phyloP scores from a whole-genome alignment of 345 rosid species.

The Lenwebbia sp. region DNA sequence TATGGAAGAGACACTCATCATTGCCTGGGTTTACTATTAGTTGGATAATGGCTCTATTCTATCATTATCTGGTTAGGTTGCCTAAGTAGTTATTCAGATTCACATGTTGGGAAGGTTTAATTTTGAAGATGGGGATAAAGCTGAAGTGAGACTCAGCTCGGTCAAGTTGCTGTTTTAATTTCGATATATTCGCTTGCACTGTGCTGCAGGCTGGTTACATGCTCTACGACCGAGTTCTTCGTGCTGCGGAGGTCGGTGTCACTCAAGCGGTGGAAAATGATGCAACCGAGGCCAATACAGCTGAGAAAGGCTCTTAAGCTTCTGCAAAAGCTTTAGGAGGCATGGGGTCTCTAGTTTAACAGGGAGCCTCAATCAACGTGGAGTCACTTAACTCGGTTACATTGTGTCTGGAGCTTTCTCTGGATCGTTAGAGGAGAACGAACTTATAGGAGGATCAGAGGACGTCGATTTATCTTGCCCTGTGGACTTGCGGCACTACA shows the following conservation, averaged over 20 bases:
- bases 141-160: not conserved
- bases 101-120: not conserved
- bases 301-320: conserved; percentile 19
- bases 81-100: not conserved
- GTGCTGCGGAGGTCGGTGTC: conserved; percentile 97
- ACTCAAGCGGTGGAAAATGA: conserved; percentile 37
- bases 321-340: not conserved
- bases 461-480: not conserved
- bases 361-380: not conserved
- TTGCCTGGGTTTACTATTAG: not conserved
- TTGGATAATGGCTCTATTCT: not conserved
- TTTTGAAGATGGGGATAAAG: not conserved
- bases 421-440: not conserved
- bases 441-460: not conserved
- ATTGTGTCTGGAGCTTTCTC: conserved; percentile 14
- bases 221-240: conserved; percentile 66
- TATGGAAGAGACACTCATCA: not conserved
- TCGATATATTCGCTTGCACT: not conserved
- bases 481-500: not conserved
- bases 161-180: not conserved
- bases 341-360: not conserved
- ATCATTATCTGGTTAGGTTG: not conserved
- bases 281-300: conserved; percentile 4
- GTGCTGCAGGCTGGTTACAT: conserved; percentile 69
- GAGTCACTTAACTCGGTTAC: not conserved